A percentile compares a stretch with the other conserved stretches of the same genome.
phyloP scores from a whole-genome alignment of 306 rosid genomes.

The Vigna hirtella region DNA sequence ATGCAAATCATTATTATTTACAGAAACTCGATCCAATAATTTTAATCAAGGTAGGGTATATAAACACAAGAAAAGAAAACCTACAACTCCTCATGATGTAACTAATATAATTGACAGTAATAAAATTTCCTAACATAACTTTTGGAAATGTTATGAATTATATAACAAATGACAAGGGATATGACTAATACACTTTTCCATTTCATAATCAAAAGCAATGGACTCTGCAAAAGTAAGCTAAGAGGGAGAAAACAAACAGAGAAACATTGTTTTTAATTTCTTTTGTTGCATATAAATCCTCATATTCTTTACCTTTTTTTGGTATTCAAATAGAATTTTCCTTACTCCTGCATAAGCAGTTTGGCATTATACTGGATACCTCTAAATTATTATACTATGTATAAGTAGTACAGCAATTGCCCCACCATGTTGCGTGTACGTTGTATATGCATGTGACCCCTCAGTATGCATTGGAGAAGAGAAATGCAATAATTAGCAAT shows the following conservation, averaged over 20 bases:
- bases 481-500: slow-evolving; percentile 41
- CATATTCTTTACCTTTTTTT: neutral
- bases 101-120: slow-evolving; percentile 2
- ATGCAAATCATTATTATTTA: slow-evolving; percentile 26
- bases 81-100: slow-evolving; percentile 18
- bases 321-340: neutral
- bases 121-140: slow-evolving; percentile 16
- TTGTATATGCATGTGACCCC: slow-evolving; percentile 29
- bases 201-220: neutral
- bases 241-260: slow-evolving; percentile 22
- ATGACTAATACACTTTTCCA: neutral
- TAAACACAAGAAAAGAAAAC: slow-evolving; percentile 27
- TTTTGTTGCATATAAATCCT: slow-evolving; percentile 13
- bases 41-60: slow-evolving; percentile 14
- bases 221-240: slow-evolving; percentile 5
- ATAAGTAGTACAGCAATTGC: slow-evolving; percentile 28
- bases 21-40: slow-evolving; percentile 20
- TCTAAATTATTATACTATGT: neutral
- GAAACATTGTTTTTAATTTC: slow-evolving; percentile 10
- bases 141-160: slow-evolving; percentile 18
- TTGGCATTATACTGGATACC: neutral
- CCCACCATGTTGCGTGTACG: slow-evolving; percentile 35
- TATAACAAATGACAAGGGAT: slow-evolving; percentile 2
- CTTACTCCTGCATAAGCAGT: slow-evolving; percentile 3
- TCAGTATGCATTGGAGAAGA: slow-evolving; percentile 30